Percentiles rank a stretch among this genome's conserved stretches.
Conservation (phyloP, 1,284 basidiomycete species). For the Afroboletus lepidellus region DNA sequence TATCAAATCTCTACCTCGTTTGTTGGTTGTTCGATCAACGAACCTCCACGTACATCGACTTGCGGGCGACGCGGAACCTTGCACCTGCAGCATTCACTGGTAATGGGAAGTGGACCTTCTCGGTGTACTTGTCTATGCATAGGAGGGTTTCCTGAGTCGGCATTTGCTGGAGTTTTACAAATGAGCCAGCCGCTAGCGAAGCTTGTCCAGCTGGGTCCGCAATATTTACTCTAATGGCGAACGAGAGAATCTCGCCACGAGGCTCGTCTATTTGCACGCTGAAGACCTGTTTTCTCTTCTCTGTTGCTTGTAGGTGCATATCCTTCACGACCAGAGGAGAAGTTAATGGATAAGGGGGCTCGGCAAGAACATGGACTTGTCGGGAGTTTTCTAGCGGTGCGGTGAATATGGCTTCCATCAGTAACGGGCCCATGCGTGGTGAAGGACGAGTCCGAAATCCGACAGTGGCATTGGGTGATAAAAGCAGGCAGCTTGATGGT, state of each 20-base stretch:
- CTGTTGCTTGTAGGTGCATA: background rate
- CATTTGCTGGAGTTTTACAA: slow-evolving; percentile 19
- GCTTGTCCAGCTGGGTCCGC: slow-evolving; percentile 20
- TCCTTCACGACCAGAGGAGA: background rate
- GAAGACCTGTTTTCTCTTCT: slow-evolving; percentile 2
- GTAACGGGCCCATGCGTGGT: slow-evolving; percentile 6
- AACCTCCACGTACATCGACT: slow-evolving; percentile 54
- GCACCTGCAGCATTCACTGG: slow-evolving; percentile 35
- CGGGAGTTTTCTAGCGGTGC: slow-evolving; percentile 30
- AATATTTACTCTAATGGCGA: slow-evolving; percentile 23
- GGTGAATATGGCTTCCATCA: slow-evolving; percentile 30
- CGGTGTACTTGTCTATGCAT: slow-evolving; percentile 16
- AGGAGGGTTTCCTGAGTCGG: slow-evolving; percentile 7
- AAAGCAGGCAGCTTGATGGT: slow-evolving; percentile 36
- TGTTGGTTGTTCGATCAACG: background rate
- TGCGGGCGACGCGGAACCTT: slow-evolving; percentile 48
- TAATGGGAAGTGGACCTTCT: slow-evolving; percentile 25
- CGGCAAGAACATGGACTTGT: slow-evolving; percentile 35
- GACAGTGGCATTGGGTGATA: slow-evolving; percentile 22
- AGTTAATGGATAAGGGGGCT: slow-evolving; percentile 7
- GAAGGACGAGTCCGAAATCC: slow-evolving; percentile 33
- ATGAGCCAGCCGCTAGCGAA: slow-evolving; percentile 18
- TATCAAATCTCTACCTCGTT: slow-evolving; percentile 1
- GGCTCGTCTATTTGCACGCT: slow-evolving; percentile 17
- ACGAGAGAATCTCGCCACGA: slow-evolving; percentile 17